Percentiles rank a stretch among this genome's conserved stretches.
phyloP scores from a whole-genome alignment of 495 filamentous ascomycete species.

The Neurospora terricola region DNA sequence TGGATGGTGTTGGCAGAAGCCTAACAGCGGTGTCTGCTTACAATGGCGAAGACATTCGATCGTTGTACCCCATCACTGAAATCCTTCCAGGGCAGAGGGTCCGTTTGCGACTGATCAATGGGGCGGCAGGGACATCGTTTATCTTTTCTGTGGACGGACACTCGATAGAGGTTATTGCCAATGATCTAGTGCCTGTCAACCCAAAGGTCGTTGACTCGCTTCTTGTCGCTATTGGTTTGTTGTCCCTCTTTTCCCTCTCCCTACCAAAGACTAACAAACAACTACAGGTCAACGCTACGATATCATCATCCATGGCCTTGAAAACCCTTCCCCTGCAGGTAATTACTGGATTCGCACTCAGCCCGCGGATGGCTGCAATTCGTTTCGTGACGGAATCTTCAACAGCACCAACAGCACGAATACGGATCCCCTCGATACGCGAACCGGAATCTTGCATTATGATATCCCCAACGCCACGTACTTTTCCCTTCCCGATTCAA shows the following conservation, averaged over 20 bases:
- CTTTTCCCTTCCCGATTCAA: neutral
- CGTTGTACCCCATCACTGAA: neutral
- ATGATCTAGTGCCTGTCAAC: neutral
- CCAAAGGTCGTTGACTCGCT: slow-evolving; percentile 26
- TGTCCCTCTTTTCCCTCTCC: neutral
- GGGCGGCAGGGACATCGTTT: neutral
- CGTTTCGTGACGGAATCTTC: neutral
- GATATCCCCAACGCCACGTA: slow-evolving; percentile 1
- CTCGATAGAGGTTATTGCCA: neutral
- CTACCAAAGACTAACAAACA: neutral
- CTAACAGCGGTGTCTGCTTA: neutral
- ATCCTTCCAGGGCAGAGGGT: neutral
- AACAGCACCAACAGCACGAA: neutral
- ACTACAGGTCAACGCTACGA: slow-evolving; percentile 46
- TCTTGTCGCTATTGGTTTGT: slow-evolving; percentile 42
- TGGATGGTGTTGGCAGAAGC: slow-evolving; percentile 20
- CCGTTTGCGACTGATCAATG: neutral
- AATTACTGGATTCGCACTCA: slow-evolving; percentile 46
- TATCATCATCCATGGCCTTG: slow-evolving; percentile 49
- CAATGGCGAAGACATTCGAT: neutral
- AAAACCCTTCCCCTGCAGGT: slow-evolving; percentile 10
- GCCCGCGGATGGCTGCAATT: neutral
- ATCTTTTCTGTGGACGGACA: neutral
- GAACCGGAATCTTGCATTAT: slow-evolving; percentile 22
- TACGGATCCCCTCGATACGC: slow-evolving; percentile 1